Evolutionary conservation across 148 eudicot genomes (phyloP), one percentile per base, ranked within the genome.

Genomic region (Fallopia convolvulus): DNA sequence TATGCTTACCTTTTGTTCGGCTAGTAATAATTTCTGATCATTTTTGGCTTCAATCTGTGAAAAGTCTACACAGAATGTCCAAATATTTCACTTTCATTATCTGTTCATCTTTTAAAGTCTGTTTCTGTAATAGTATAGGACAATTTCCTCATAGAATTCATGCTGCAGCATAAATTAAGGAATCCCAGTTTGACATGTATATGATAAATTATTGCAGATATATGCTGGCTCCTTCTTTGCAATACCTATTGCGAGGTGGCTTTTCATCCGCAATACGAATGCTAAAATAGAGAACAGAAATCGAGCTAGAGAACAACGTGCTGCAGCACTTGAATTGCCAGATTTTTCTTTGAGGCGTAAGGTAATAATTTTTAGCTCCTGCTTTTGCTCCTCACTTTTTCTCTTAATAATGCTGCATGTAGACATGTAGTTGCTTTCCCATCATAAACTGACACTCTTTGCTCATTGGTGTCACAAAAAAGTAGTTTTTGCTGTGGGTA

Each of bases 191-290:
- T 65, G 14, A 30, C 17, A 13, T 65, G 40, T 12, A 65, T 10
- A 65, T 26, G 70, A 65, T 65, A 65, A 26, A 50, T 76, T 20
- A 77, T 81, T 85, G 79, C 93, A 95, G 99, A 85, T 95, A 40
- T 95, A 95, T 89, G 99, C 99, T 75, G 97, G 91, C 76, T 91
- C 99, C 61, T 95, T 95, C 84, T 95, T 95, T 76, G 93, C 94
- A 72, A 95, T 95, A 83, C 99, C 99, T 61, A 82, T 92, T 83
- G 84, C 89, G 70, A 88, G 99, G 49, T 95, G 97, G 97, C 75
- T 95, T 68, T 77, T 90, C 39, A 61, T 85, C 76, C 81, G 73
- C 79, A 87, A 78, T 80, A 86, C 81, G 75, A 95, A 95, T 83
- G 77, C 88, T 63, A 83, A 86, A 66, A 95, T 95, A 78, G 90